phyloP scores from a whole-genome alignment of 768 basidiomycete genomes.

The Rhodosporidiobolus sp. region DNA sequence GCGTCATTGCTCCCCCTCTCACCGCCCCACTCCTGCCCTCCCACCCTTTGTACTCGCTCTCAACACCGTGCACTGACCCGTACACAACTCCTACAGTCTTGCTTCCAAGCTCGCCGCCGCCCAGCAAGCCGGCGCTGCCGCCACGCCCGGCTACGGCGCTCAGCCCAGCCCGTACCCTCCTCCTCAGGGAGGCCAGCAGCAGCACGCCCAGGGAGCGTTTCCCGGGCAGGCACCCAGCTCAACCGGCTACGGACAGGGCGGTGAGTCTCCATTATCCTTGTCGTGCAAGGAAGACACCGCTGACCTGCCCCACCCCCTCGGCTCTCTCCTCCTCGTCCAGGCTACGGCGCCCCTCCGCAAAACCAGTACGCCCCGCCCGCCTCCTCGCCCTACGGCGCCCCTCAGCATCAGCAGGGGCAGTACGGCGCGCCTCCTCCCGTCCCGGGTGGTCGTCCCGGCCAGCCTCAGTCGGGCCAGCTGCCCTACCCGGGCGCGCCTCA shows the following conservation, averaged over 20 bases:
- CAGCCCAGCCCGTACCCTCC: conserved; percentile 16
- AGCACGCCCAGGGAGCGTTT: conserved; percentile 17
- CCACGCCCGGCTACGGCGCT: conserved; percentile 30
- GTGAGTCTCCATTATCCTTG: neutral
- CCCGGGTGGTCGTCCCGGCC: neutral
- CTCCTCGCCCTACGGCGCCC: conserved; percentile 5
- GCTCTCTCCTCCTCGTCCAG: neutral
- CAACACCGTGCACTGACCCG: too few relatives aligned
- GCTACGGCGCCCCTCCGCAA: conserved; percentile 1
- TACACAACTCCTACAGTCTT: conserved; percentile 8
- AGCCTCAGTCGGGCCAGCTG: neutral
- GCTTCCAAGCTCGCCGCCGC: conserved; percentile 39
- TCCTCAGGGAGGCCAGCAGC: neutral
- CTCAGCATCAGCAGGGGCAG: neutral
- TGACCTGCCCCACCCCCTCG: neutral
- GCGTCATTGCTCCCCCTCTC: neutral
- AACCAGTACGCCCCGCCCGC: conserved; percentile 8
- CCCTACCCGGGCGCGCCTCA: conserved; percentile 20
- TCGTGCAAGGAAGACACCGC: neutral
- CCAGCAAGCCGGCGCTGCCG: conserved; percentile 6
- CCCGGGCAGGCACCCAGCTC: conserved; percentile 9
- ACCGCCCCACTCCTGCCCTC: neutral
- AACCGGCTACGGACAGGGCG: conserved; percentile 12
- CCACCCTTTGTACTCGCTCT: neutral
- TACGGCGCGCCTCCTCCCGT: conserved; percentile 23